Evolutionary conservation across 306 rosid species (phyloP).

Genomic region (Gillenia trifoliata): DNA sequence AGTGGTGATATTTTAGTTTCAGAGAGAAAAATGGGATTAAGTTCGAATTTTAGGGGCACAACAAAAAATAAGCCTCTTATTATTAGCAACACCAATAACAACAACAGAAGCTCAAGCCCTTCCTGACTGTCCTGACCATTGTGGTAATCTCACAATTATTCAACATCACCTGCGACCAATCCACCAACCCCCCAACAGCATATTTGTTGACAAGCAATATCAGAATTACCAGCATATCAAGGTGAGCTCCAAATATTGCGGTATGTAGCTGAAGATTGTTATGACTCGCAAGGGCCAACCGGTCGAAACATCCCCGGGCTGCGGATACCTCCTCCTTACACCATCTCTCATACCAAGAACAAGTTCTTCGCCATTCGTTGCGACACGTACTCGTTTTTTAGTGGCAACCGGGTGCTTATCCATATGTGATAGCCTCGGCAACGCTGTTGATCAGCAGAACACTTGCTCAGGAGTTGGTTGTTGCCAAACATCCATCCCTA

Average conservation of each 20-base stretch:
- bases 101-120: background rate
- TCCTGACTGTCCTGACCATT: background rate
- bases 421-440: background rate
- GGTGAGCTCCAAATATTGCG: background rate
- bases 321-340: background rate
- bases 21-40: no score
- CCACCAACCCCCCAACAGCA: background rate
- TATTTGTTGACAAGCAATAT: background rate
- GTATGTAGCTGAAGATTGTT: background rate
- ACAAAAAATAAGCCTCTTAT: no score
- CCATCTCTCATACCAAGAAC: background rate
- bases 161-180: background rate
- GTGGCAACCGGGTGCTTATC: background rate
- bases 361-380: slow-evolving; percentile 10
- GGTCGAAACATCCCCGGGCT: background rate
- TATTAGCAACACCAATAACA: background rate
- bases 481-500: slow-evolving; percentile 15
- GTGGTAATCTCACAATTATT: slow-evolving; percentile 1
- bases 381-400: background rate
- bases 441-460: background rate
- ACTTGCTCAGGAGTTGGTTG: slow-evolving; percentile 11
- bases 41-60: no score
- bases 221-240: background rate
- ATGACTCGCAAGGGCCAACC: background rate
- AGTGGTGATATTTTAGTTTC: no score